A percentile compares a stretch with the other conserved stretches of the same genome.
These are phyloP conservation scores for Zostera marina DNA, from an alignment of 116 monocot species.

Conservation along the genomic window DNA sequence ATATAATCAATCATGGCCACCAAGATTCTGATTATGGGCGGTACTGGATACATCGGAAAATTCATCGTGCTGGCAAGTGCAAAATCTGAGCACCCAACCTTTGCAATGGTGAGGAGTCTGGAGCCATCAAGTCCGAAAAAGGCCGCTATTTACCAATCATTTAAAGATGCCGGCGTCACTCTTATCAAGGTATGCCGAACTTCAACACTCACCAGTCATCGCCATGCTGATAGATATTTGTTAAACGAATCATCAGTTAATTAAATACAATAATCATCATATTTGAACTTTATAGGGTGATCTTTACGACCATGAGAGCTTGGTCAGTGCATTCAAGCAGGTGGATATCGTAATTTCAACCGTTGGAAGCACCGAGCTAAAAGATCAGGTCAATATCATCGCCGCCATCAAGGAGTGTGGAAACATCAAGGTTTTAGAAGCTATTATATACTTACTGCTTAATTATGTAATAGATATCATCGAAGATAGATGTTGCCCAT, in stretches of 20 bases:
- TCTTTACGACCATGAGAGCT: slow-evolving; percentile 29
- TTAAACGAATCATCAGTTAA: background rate
- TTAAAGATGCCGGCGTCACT: slow-evolving; percentile 20
- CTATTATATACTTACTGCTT: too few species aligned
- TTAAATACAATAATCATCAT: too few species aligned
- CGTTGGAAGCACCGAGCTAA: slow-evolving; percentile 17
- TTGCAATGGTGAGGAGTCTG: slow-evolving; percentile 32
- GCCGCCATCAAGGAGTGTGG: slow-evolving; percentile 36
- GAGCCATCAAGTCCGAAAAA: slow-evolving; percentile 23
- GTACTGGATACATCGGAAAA: slow-evolving; percentile 67
- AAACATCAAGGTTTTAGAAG: slow-evolving; percentile 16
- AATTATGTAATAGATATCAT: too few species aligned
- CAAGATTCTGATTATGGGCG: slow-evolving; percentile 63
- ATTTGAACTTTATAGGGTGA: slow-evolving; percentile 23
- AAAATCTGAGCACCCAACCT: slow-evolving; percentile 41
- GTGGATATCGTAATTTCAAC: slow-evolving; percentile 44
- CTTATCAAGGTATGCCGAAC: slow-evolving; percentile 32
- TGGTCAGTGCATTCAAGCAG: slow-evolving; percentile 32
- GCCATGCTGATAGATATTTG: too few species aligned
- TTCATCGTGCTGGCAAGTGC: slow-evolving; percentile 50
- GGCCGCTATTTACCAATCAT: slow-evolving; percentile 19
- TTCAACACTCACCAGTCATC: too few species aligned
- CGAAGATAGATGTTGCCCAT: background rate
- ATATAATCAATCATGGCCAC: too few species aligned
- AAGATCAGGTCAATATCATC: slow-evolving; percentile 30